Conservation (phyloP, 139 green algal species). For the Spirogloea muscicola region DNA sequence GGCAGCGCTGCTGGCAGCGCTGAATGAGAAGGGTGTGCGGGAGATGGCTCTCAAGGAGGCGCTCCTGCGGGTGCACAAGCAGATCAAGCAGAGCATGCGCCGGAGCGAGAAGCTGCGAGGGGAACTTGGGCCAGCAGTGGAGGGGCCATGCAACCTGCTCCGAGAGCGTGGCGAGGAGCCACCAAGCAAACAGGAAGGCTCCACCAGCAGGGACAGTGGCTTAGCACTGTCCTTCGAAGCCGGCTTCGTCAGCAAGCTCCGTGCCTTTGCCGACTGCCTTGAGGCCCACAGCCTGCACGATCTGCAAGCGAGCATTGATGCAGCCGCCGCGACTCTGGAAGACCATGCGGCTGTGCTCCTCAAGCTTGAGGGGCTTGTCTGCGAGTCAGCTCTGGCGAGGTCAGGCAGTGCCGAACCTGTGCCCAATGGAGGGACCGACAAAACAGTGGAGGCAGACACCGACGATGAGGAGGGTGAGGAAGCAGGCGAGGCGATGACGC, state of each 20-base stretch:
- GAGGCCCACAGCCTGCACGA: background rate
- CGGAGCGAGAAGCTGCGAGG: background rate
- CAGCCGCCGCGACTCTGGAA: background rate
- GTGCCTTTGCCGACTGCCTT: background rate
- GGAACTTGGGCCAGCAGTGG: background rate
- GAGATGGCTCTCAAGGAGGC: background rate
- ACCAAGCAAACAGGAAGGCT: background rate
- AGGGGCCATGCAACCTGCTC: background rate
- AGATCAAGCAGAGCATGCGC: background rate
- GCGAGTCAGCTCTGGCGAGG: background rate
- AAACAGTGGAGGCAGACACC: background rate
- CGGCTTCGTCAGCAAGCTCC: background rate
- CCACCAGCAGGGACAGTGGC: background rate
- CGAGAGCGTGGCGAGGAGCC: background rate
- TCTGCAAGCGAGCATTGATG: background rate
- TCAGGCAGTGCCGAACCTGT: background rate
- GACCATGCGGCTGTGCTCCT: background rate
- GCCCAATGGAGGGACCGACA: background rate
- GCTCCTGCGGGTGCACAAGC: background rate
- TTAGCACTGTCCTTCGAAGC: background rate
- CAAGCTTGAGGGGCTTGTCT: background rate
- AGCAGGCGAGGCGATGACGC: background rate
- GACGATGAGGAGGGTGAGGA: background rate
- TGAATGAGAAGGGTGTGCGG: constrained; percentile 24
- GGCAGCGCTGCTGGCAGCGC: constrained; percentile 15